Evolutionary conservation across 192 early-diverging fungal genomes (phyloP).

Genomic region (Piromyces finnis): DNA sequence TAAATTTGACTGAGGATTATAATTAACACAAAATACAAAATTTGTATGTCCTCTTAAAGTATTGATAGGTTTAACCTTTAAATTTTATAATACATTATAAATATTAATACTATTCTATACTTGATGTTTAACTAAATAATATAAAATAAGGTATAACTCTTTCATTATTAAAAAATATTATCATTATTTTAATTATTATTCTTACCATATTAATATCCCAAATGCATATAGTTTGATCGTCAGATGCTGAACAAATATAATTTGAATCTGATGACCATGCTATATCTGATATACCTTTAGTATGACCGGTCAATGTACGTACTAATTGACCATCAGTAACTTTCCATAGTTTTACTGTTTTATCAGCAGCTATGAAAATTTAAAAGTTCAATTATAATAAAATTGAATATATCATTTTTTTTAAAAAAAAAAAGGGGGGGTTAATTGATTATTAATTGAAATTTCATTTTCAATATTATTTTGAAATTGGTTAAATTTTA

Average conservation of each 20-base stretch:
- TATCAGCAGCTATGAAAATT: constrained; percentile 59
- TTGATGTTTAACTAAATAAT: too few species aligned
- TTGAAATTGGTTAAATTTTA: too few species aligned
- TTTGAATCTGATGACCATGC: constrained; percentile 89
- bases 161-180: too few species aligned
- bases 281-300: constrained; percentile 84
- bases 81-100: too few species aligned
- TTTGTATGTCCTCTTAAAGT: constrained; percentile 67
- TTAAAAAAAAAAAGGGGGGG: too few species aligned
- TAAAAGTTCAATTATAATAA: too few species aligned
- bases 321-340: constrained; percentile 68
- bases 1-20: constrained; percentile 80
- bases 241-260: constrained; percentile 73
- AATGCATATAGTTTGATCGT: constrained; percentile 88
- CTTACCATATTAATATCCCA: constrained; percentile 68
- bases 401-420: too few species aligned
- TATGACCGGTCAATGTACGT: constrained; percentile 74
- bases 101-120: too few species aligned
- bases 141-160: too few species aligned
- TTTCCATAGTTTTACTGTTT: constrained; percentile 87
- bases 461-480: too few species aligned
- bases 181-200: too few species aligned
- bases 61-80: neutral
- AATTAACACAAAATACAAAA: constrained; percentile 96
- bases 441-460: too few species aligned